Evolutionary conservation across 108 stramenopile genomes (phyloP).

Genomic region (Skeletonema menzelii): DNA sequence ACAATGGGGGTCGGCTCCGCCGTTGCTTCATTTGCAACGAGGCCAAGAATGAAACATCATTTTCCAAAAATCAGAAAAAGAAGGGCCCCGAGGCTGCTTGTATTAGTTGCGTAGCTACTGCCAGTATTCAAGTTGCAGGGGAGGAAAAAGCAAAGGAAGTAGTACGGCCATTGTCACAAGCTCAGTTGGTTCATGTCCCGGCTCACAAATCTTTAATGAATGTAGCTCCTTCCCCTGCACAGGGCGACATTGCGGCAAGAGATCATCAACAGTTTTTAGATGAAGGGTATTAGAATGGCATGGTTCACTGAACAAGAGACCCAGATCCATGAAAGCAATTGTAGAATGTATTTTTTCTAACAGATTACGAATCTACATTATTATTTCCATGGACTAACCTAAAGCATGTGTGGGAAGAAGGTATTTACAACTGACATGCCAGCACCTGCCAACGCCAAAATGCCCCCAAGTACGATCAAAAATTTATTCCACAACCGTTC

Average conservation of each 20-base stretch:
- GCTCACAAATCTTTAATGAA: neutral
- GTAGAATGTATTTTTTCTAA: neutral
- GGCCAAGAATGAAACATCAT: slow-evolving; percentile 7
- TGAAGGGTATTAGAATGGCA: neutral
- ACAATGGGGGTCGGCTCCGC: neutral
- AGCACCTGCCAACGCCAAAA: slow-evolving; percentile 54
- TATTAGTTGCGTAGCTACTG: slow-evolving; percentile 24
- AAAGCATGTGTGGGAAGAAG: slow-evolving; percentile 64
- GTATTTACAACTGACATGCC: slow-evolving; percentile 53
- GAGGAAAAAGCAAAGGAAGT: slow-evolving; percentile 2
- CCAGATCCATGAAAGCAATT: neutral
- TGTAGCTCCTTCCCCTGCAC: neutral
- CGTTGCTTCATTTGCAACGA: slow-evolving; percentile 7
- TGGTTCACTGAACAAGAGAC: neutral
- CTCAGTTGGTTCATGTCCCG: neutral
- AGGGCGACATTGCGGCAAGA: neutral
- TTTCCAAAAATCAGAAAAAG: slow-evolving; percentile 5
- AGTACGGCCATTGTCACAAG: neutral
- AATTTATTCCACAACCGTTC: slow-evolving; percentile 59
- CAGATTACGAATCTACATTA: neutral
- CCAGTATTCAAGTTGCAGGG: neutral
- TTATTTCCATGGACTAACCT: neutral
- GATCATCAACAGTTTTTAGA: neutral
- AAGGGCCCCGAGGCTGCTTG: slow-evolving; percentile 10
- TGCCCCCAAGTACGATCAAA: slow-evolving; percentile 58